Evolutionary conservation across 805 yeast genomes (phyloP), one percentile per base, ranked within the genome.

Genomic region (Kazachstania martiniae): DNA sequence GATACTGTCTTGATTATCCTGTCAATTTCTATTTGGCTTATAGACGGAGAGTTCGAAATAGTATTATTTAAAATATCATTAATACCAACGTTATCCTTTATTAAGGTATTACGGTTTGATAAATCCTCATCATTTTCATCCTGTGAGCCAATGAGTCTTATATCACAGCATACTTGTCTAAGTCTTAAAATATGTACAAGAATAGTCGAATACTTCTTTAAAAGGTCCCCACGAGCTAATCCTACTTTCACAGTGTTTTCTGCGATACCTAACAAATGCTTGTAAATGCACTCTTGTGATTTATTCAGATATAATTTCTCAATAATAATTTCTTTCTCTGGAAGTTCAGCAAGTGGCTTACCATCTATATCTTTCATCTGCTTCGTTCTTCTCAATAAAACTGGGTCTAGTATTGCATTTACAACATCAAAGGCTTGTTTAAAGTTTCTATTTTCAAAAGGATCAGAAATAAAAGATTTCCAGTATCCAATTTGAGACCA

Each of bases 101-200:
- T 18, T 14, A 39, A 13, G 9, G 33, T 33, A 15, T 36, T 47
- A 4, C 31, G 39, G 9, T 39, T 37, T 3, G 40, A 27, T 6
- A 65, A 48, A 30, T 66, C 68, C 21, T 69, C 77, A 39, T 72
- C 78, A 49, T 70, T 67, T 29, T 72, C 78, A 38, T 63, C 66
- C 25, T 54, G 53, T 2, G 63, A 59, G 8, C 69, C 59, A 3
- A 86, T 68, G 35, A 87, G 60, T 33, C 72, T 73, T 12, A 79
- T 67, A 51, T 89, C 95, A 48, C 95, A 85, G 51, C 96, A 89
- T 0, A 80, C 70, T 52, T 89, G 97, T 37, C 97, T 66, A 24
- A 89, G 63, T 35, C 97, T 64, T 40, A 89, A 56, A 33, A 89
- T 78, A 49, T 83, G 91, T 2, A 91, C 78, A 42, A 89, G 61